Percentiles rank a stretch among this genome's conserved stretches.
phyloP scores from a whole-genome alignment of 345 rosid species.

The Pseudoturritis turrita region DNA sequence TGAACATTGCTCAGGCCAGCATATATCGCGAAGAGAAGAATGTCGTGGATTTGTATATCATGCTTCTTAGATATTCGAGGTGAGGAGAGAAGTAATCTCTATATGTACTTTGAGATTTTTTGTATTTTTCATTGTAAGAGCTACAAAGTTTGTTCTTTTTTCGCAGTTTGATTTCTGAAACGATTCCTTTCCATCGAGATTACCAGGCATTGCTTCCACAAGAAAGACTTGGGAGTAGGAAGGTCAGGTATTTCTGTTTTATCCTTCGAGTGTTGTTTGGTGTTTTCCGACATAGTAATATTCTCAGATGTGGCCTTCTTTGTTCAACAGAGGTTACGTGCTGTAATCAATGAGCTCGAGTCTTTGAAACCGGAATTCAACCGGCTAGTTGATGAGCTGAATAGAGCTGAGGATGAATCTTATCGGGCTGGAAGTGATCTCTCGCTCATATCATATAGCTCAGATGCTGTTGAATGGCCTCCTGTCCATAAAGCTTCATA shows the following conservation, averaged over 20 bases:
- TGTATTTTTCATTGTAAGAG: background rate
- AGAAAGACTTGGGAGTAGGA: slow-evolving; percentile 56
- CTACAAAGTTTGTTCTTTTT: slow-evolving; percentile 9
- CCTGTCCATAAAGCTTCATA: slow-evolving; percentile 33
- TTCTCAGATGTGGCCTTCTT: slow-evolving; percentile 2
- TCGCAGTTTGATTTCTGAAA: slow-evolving; percentile 87
- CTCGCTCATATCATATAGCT: slow-evolving; percentile 25
- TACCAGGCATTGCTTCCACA: slow-evolving; percentile 51
- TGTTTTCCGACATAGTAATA: background rate
- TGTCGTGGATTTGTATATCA: slow-evolving; percentile 82
- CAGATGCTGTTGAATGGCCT: slow-evolving; percentile 46
- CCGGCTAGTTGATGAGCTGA: slow-evolving; percentile 45
- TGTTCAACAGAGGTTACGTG: slow-evolving; percentile 52
- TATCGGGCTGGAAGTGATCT: slow-evolving; percentile 38
- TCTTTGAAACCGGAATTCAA: slow-evolving; percentile 68
- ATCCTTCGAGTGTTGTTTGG: slow-evolving; percentile 10
- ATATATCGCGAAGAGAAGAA: slow-evolving; percentile 84
- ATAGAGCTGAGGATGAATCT: slow-evolving; percentile 32
- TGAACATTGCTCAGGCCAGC: slow-evolving; percentile 48
- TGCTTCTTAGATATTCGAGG: slow-evolving; percentile 90
- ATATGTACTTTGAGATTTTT: background rate
- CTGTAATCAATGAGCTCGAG: slow-evolving; percentile 79
- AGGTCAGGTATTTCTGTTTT: slow-evolving; percentile 46
- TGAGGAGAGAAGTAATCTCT: slow-evolving; percentile 13
- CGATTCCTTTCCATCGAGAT: slow-evolving; percentile 89